A percentile compares a stretch with the other conserved stretches of the same genome.
Evolutionary conservation across 768 basidiomycete species (phyloP).

Genomic region (Baorangia bicolor): DNA sequence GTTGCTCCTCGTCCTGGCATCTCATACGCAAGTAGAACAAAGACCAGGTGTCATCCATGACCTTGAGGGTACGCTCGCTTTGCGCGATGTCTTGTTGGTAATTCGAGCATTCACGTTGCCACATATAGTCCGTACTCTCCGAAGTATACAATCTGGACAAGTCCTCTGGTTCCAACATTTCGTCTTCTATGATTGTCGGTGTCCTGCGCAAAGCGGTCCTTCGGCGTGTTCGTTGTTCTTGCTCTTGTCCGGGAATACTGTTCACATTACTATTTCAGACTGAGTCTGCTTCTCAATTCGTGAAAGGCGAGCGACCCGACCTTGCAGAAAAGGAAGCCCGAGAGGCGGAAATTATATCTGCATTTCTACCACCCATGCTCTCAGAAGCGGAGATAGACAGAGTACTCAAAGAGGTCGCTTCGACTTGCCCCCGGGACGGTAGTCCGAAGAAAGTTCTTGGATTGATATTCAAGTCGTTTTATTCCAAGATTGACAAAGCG

Average conservation of each 20-base stretch:
- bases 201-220: slow-evolving; percentile 58
- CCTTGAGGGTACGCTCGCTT: slow-evolving; percentile 47
- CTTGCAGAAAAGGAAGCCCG: slow-evolving; percentile 60
- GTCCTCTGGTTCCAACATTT: slow-evolving; percentile 39
- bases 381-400: slow-evolving; percentile 54
- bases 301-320: slow-evolving; percentile 57
- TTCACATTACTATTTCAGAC: slow-evolving; percentile 38
- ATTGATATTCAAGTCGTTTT: slow-evolving; percentile 62
- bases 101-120: neutral
- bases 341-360: slow-evolving; percentile 55
- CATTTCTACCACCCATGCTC: slow-evolving; percentile 60
- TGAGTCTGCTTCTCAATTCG: slow-evolving; percentile 59
- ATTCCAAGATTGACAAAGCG: slow-evolving; percentile 57
- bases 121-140: slow-evolving; percentile 58
- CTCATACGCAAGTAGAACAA: slow-evolving; percentile 44
- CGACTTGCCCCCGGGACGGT: slow-evolving; percentile 16
- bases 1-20: neutral
- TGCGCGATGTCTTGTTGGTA: neutral
- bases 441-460: slow-evolving; percentile 38
- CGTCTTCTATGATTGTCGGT: slow-evolving; percentile 47
- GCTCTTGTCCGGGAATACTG: neutral
- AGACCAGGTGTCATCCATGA: slow-evolving; percentile 55
- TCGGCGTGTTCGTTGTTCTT: slow-evolving; percentile 51
- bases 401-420: slow-evolving; percentile 44
- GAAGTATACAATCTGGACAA: slow-evolving; percentile 73